Percentiles rank a stretch among this genome's conserved stretches.
Evolutionary conservation across 257 asterid genomes (phyloP).

Genomic region (Apocynum venetum): DNA sequence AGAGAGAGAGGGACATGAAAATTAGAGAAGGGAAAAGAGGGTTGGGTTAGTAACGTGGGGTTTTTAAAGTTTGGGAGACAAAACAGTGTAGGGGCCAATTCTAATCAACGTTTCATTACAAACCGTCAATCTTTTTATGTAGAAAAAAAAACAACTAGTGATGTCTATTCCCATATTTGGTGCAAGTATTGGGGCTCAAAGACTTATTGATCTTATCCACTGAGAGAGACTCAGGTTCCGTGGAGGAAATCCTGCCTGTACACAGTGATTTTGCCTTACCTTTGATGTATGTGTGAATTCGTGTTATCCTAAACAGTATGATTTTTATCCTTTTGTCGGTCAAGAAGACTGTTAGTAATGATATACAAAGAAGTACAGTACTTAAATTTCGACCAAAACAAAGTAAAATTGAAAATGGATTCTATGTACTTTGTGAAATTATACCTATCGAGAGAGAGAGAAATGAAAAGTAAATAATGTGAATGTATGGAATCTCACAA

Average conservation of each 20-base stretch:
- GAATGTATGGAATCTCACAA: too few species aligned
- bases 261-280: not conserved
- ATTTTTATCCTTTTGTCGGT: too few species aligned
- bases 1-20: not conserved
- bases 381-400: too few species aligned
- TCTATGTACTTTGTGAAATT: too few species aligned
- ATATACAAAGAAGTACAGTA: too few species aligned
- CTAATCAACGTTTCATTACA: conserved; percentile 5
- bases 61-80: conserved; percentile 49
- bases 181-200: conserved; percentile 13
- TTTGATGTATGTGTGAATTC: too few species aligned
- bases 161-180: conserved; percentile 27
- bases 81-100: conserved; percentile 29
- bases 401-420: too few species aligned
- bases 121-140: not conserved
- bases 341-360: too few species aligned
- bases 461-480: too few species aligned
- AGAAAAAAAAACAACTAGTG: not conserved
- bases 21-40: conserved; percentile 27
- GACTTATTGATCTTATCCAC: conserved; percentile 18
- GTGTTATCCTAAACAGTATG: too few species aligned
- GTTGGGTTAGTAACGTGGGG: conserved; percentile 50
- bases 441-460: too few species aligned
- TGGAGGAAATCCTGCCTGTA: too few species aligned
- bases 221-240: not conserved